Evolutionary conservation across 1,284 basidiomycete genomes (phyloP).

Genomic region (Mycena sp.): DNA sequence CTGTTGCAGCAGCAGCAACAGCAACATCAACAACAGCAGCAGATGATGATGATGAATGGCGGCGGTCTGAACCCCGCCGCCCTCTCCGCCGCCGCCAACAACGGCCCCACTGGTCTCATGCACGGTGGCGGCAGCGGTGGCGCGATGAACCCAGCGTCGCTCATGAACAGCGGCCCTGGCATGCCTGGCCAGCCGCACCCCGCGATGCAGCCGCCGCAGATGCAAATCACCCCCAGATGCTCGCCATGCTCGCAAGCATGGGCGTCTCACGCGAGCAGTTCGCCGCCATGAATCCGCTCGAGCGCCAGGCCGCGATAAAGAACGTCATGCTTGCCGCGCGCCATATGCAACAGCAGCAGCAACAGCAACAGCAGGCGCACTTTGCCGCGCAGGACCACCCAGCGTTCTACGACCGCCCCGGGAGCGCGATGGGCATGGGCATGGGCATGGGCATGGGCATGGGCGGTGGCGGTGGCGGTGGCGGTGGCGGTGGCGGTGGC

Average conservation of each 20-base stretch:
- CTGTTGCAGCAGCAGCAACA: slow-evolving; percentile 5
- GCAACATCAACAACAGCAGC: slow-evolving; percentile 17
- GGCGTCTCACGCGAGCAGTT: slow-evolving; percentile 23
- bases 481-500: slow-evolving; percentile 3
- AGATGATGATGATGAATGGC: slow-evolving; percentile 27
- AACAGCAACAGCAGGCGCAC: slow-evolving; percentile 4
- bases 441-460: slow-evolving; percentile 21
- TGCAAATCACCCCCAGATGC: slow-evolving; percentile 5
- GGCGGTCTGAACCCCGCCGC: slow-evolving; percentile 19
- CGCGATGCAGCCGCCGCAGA: background rate
- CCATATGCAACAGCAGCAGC: slow-evolving; percentile 10
- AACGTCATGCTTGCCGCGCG: slow-evolving; percentile 1
- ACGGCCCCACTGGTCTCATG: slow-evolving; percentile 5
- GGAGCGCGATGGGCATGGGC: slow-evolving; percentile 23
- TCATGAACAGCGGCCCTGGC: slow-evolving; percentile 9
- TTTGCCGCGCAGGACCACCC: slow-evolving; percentile 8
- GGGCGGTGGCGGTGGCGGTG: slow-evolving; percentile 12
- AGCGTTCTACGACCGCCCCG: slow-evolving; percentile 12
- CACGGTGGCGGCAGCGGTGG: slow-evolving; percentile 10
- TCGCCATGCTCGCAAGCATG: slow-evolving; percentile 3
- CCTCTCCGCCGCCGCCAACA: slow-evolving; percentile 8
- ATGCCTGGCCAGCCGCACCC: slow-evolving; percentile 8
- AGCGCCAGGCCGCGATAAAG: slow-evolving; percentile 12
- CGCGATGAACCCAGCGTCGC: background rate
- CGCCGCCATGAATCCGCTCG: slow-evolving; percentile 10